phyloP scores from a whole-genome alignment of 78 protist genomes.

The Monocercomonoides exilis region DNA sequence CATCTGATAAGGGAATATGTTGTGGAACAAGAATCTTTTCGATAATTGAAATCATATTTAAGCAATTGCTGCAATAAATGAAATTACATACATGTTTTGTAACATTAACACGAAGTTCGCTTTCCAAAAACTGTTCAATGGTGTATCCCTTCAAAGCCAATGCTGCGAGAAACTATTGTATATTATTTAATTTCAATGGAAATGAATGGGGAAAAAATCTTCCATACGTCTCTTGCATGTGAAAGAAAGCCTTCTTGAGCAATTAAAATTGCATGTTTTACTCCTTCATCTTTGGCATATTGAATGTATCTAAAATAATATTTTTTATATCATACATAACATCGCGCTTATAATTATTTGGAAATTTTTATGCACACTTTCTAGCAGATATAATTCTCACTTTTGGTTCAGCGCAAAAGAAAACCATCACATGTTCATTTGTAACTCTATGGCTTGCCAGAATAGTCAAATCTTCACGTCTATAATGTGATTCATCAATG shows the following conservation, averaged over 20 bases:
- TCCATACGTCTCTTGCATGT: constrained; percentile 34
- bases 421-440: constrained; percentile 36
- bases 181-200: constrained; percentile 35
- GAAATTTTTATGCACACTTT: not conserved
- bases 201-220: constrained; percentile 32
- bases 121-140: constrained; percentile 56
- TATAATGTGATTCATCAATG: not conserved
- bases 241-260: not conserved
- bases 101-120: constrained; percentile 78
- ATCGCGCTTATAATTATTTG: not conserved
- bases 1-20: constrained; percentile 49
- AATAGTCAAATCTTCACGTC: not conserved
- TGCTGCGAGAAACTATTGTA: constrained; percentile 20
- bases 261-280: not conserved
- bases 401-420: constrained; percentile 22
- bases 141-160: not conserved
- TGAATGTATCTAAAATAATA: not conserved
- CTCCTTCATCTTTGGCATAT: not conserved
- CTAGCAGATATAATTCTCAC: not conserved
- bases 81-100: constrained; percentile 62
- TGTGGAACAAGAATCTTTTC: constrained; percentile 58
- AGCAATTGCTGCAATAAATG: not conserved
- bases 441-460: not conserved
- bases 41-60: not conserved
- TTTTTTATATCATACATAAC: too few relatives aligned